phyloP scores from a whole-genome alignment of 495 filamentous ascomycete genomes.

The Penicillium samsonianum region DNA sequence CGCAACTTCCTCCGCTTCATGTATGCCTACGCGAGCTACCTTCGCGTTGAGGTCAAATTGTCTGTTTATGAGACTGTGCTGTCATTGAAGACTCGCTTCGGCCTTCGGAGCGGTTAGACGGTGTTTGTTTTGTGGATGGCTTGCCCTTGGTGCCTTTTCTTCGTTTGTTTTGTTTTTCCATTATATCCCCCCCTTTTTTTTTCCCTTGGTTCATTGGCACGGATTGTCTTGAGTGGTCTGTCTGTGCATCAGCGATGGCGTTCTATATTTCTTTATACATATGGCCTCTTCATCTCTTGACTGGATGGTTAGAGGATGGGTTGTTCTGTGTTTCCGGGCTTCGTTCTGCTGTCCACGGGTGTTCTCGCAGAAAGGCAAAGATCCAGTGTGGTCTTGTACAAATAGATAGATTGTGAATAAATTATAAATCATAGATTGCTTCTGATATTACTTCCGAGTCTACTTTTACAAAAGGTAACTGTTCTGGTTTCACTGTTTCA shows the following conservation, averaged over 20 bases:
- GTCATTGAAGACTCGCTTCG: conserved; percentile 47
- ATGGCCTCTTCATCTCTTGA: not conserved
- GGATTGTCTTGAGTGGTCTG: conserved; percentile 28
- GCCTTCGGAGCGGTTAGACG: conserved; percentile 23
- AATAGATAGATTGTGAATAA: conserved; percentile 18
- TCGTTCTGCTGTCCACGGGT: not conserved
- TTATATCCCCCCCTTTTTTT: conserved; percentile 19
- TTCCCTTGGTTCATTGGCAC: conserved; percentile 21
- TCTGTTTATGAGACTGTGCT: conserved; percentile 59
- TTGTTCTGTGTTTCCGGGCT: conserved; percentile 12
- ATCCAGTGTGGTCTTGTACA: conserved; percentile 10
- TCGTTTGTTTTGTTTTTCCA: conserved; percentile 3
- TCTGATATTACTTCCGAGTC: not conserved
- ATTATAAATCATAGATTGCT: conserved; percentile 14
- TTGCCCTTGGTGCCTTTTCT: conserved; percentile 3
- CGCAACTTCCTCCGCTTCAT: conserved; percentile 57
- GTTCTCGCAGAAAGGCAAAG: not conserved
- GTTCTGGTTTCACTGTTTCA: conserved; percentile 35
- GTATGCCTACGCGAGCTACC: conserved; percentile 57
- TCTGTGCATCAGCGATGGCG: conserved; percentile 42
- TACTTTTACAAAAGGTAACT: no score
- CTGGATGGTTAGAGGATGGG: not conserved
- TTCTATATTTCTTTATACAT: conserved; percentile 17
- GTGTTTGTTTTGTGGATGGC: not conserved
- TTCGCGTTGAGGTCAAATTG: conserved; percentile 65